Evolutionary conservation across 1,284 basidiomycete genomes (phyloP).

Genomic region (Puccinia polysora): DNA sequence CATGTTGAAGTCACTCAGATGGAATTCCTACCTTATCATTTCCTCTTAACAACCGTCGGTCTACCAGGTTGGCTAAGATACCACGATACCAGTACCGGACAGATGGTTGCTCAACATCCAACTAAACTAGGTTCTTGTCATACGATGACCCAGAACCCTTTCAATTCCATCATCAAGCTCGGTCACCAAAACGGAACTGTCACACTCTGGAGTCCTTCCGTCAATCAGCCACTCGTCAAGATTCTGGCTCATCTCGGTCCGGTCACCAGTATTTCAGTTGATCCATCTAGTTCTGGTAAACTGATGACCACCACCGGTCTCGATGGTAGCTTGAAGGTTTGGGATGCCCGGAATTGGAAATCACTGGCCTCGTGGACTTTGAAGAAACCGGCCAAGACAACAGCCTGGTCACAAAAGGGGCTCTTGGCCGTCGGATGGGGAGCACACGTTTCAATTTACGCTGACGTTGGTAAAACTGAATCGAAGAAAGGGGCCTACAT

Average conservation of each 20-base stretch:
- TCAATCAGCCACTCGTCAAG: slow-evolving; percentile 82
- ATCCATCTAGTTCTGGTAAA: slow-evolving; percentile 67
- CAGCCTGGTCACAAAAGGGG: slow-evolving; percentile 64
- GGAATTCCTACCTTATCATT: slow-evolving; percentile 93
- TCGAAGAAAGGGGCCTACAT: slow-evolving; percentile 65
- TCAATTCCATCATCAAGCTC: slow-evolving; percentile 86
- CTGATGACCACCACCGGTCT: slow-evolving; percentile 86
- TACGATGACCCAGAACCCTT: slow-evolving; percentile 83
- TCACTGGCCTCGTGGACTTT: slow-evolving; percentile 53
- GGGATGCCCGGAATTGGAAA: slow-evolving; percentile 95
- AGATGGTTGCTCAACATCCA: slow-evolving; percentile 79
- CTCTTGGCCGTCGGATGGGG: slow-evolving; percentile 76
- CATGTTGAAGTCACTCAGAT: slow-evolving; percentile 87
- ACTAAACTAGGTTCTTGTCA: slow-evolving; percentile 80
- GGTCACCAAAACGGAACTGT: slow-evolving; percentile 85
- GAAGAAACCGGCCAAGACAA: slow-evolving; percentile 51
- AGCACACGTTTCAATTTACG: slow-evolving; percentile 67
- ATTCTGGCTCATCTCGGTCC: slow-evolving; percentile 87
- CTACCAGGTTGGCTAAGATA: slow-evolving; percentile 88
- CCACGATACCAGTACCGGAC: slow-evolving; percentile 92
- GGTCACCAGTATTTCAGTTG: slow-evolving; percentile 72
- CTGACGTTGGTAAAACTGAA: slow-evolving; percentile 50
- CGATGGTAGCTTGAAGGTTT: slow-evolving; percentile 84
- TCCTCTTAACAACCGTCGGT: slow-evolving; percentile 80
- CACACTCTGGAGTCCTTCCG: slow-evolving; percentile 92